Evolutionary conservation across 1,284 basidiomycete species (phyloP).

Genomic region (Caloboletus inedulis): DNA sequence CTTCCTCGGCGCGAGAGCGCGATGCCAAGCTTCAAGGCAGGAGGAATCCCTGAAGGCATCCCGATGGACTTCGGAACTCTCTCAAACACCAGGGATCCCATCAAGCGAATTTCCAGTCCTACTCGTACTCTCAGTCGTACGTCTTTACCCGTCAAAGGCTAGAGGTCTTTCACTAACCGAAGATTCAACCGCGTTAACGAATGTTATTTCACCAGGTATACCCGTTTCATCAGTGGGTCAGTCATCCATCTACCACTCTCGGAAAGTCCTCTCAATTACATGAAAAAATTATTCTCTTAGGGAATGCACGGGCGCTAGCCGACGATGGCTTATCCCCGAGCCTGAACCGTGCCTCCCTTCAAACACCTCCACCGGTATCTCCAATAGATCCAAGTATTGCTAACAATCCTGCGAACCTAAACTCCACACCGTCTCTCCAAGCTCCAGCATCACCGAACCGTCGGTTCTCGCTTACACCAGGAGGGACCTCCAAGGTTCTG

Average conservation of each 20-base stretch:
- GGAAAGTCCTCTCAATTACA: conserved; percentile 17
- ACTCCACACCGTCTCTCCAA: conserved; percentile 29
- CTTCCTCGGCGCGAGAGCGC: conserved; percentile 54
- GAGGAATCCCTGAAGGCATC: conserved; percentile 67
- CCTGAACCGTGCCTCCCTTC: conserved; percentile 31
- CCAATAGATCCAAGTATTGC: conserved; percentile 33
- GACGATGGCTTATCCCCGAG: conserved; percentile 56
- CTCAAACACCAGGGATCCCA: conserved; percentile 37
- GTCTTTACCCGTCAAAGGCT: conserved; percentile 37
- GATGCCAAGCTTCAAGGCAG: conserved; percentile 40
- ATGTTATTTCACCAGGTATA: conserved; percentile 53
- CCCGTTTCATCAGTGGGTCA: conserved; percentile 76
- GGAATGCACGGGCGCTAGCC: conserved; percentile 75
- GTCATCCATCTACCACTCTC: conserved; percentile 25
- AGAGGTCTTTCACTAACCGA: conserved; percentile 27
- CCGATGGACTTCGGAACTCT: conserved; percentile 52
- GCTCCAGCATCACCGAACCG: conserved; percentile 47
- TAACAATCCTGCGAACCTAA: conserved; percentile 17
- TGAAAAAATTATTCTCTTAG: conserved; percentile 40
- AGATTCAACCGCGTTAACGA: conserved; percentile 25
- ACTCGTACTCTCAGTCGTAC: conserved; percentile 75
- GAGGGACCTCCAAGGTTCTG: conserved; percentile 77
- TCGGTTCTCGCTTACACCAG: conserved; percentile 64
- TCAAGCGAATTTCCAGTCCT: conserved; percentile 64
- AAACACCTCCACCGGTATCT: conserved; percentile 25